These are phyloP conservation scores for Hydrangea macrophylla DNA, from an alignment of 148 eudicot species.

Conservation along the genomic window DNA sequence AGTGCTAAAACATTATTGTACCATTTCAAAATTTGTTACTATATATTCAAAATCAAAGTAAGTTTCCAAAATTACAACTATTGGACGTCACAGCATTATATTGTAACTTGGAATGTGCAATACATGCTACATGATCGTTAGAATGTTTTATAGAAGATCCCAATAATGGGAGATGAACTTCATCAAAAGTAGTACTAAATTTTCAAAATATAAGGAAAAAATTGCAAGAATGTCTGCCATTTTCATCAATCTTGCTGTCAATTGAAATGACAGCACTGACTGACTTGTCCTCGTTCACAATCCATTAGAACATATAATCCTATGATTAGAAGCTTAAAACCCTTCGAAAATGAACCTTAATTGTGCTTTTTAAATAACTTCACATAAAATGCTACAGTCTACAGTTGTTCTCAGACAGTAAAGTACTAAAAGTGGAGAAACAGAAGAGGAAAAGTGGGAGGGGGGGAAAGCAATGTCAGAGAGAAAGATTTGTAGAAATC, in stretches of 20 bases:
- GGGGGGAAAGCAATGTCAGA: not conserved
- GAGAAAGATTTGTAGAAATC: not conserved
- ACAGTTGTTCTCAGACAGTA: not conserved
- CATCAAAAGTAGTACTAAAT: not conserved
- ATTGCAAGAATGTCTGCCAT: not conserved
- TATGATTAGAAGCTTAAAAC: not conserved
- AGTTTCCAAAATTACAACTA: no score
- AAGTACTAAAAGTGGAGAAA: not conserved
- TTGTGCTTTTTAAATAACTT: no score
- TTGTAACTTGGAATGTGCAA: no score
- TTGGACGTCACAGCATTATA: no score
- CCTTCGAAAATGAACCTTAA: not conserved
- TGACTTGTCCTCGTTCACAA: not conserved
- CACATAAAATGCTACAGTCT: not conserved
- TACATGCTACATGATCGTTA: no score
- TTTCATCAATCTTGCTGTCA: not conserved
- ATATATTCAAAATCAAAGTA: no score
- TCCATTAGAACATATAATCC: not conserved
- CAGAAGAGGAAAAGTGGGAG: not conserved
- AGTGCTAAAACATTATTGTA: no score
- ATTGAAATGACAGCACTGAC: constrained; percentile 8
- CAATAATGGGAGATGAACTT: not conserved
- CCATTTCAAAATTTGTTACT: no score
- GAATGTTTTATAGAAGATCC: no score
- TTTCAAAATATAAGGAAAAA: not conserved